Conservation (phyloP, 768 basidiomycete genomes). For the Boletus rufocinnamomeus region DNA sequence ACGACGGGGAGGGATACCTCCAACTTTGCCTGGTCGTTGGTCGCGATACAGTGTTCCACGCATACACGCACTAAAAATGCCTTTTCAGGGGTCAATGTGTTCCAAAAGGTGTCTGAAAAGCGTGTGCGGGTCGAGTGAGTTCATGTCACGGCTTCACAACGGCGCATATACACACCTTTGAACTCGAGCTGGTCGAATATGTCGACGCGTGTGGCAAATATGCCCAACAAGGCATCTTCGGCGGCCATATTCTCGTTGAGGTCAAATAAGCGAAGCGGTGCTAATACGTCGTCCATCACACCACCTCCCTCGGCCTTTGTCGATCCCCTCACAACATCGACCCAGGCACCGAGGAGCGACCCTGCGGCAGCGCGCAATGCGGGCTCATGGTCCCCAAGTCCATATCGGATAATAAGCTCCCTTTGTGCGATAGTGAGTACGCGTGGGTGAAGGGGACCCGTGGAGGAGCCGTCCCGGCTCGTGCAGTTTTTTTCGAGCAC, state of each 20-base stretch:
- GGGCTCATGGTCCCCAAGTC: constrained; percentile 83
- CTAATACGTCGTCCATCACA: constrained; percentile 40
- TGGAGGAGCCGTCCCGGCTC: no score
- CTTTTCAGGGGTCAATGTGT: constrained; percentile 66
- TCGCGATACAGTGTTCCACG: constrained; percentile 72
- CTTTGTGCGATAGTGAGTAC: constrained; percentile 70
- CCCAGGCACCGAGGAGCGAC: constrained; percentile 73
- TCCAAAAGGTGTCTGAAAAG: constrained; percentile 69
- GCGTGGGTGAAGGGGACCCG: constrained; percentile 61
- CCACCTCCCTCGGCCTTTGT: constrained; percentile 38
- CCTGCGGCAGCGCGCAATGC: constrained; percentile 71
- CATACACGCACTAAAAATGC: constrained; percentile 84
- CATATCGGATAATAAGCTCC: constrained; percentile 75
- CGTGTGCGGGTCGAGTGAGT: neutral
- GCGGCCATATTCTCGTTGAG: no score
- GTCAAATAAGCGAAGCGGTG: constrained; percentile 54
- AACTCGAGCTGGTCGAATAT: constrained; percentile 73
- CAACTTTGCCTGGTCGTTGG: constrained; percentile 60
- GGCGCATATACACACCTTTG: constrained; percentile 48
- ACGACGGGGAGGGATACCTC: constrained; percentile 81
- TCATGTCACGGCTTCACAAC: neutral
- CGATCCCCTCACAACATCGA: constrained; percentile 51
- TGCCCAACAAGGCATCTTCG: no score
- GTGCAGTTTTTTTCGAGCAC: no score
- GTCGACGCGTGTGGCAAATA: no score